phyloP scores from a whole-genome alignment of 2,329 filamentous ascomycete species.

The Colletotrichum sp. region DNA sequence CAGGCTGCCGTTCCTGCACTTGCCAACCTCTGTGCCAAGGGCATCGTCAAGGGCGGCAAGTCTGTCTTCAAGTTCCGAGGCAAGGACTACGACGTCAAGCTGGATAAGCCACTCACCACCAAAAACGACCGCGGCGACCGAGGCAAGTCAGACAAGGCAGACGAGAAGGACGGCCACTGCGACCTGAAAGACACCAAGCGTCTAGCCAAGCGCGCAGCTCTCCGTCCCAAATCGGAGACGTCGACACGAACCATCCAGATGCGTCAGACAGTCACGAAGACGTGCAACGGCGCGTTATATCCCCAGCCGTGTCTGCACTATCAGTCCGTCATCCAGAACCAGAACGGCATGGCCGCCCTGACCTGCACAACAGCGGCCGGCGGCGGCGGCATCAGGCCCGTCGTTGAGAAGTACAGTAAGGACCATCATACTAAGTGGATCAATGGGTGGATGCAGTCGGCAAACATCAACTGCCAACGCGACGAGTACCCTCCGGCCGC shows the following conservation, averaged over 20 bases:
- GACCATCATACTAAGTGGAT: conserved; percentile 8
- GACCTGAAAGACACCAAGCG: neutral
- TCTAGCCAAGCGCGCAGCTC: neutral
- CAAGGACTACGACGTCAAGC: conserved; percentile 1
- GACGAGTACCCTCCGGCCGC: conserved; percentile 12
- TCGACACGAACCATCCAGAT: neutral
- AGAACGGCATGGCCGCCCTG: neutral
- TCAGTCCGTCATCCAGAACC: neutral
- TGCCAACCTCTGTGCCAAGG: conserved; percentile 21
- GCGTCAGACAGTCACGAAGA: neutral
- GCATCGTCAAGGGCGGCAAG: neutral
- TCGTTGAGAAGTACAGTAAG: neutral
- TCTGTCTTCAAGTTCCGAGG: neutral
- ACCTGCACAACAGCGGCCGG: neutral
- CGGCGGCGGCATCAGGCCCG: neutral
- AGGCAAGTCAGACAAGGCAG: conserved; percentile 30
- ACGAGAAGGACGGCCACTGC: conserved; percentile 35
- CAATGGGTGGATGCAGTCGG: conserved; percentile 5
- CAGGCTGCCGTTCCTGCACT: conserved; percentile 32
- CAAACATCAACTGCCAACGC: neutral
- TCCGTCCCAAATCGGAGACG: neutral
- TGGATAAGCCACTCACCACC: neutral
- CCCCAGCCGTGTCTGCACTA: conserved; percentile 5
- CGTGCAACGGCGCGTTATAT: neutral
- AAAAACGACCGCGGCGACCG: neutral